A percentile compares a stretch with the other conserved stretches of the same genome.
phyloP scores from a whole-genome alignment of 768 basidiomycete genomes.

The Coprinellus micaceus region DNA sequence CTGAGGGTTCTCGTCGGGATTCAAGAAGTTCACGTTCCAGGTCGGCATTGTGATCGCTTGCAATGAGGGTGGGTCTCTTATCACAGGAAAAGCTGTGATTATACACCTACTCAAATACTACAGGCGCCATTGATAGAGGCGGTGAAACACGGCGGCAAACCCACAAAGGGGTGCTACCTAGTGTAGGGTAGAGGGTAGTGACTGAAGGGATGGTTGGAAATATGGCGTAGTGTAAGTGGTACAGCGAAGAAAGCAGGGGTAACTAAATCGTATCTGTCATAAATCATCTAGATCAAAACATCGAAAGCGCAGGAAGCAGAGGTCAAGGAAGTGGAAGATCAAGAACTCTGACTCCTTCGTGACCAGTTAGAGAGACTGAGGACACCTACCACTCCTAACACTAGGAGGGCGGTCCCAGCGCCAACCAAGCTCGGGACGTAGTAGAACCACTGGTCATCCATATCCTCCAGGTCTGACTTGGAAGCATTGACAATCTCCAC shows the following conservation, averaged over 20 bases:
- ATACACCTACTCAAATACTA: not conserved
- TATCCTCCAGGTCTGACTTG: slow-evolving; percentile 47
- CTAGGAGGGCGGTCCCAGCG: slow-evolving; percentile 78
- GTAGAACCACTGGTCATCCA: slow-evolving; percentile 75
- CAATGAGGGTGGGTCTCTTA: no score
- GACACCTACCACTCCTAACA: slow-evolving; percentile 75
- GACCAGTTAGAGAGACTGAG: slow-evolving; percentile 71
- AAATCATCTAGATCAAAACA: not conserved
- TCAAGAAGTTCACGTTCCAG: slow-evolving; percentile 45
- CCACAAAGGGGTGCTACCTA: no score
- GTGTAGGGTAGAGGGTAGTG: no score
- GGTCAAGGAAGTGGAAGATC: slow-evolving; percentile 3
- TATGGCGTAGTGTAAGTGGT: not conserved
- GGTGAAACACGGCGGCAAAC: not conserved
- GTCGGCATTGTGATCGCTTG: slow-evolving; percentile 22
- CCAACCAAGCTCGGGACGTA: slow-evolving; percentile 78
- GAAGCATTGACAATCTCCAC: slow-evolving; percentile 44
- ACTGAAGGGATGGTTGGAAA: not conserved
- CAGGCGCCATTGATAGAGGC: not conserved
- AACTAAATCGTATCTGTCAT: not conserved
- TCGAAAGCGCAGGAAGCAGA: not conserved
- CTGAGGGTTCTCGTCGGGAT: slow-evolving; percentile 2
- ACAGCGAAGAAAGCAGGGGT: not conserved
- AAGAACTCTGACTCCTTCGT: slow-evolving; percentile 63
- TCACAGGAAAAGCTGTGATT: no score